Evolutionary conservation across 2,329 filamentous ascomycete genomes (phyloP).

Genomic region (Fusarium torreyae): DNA sequence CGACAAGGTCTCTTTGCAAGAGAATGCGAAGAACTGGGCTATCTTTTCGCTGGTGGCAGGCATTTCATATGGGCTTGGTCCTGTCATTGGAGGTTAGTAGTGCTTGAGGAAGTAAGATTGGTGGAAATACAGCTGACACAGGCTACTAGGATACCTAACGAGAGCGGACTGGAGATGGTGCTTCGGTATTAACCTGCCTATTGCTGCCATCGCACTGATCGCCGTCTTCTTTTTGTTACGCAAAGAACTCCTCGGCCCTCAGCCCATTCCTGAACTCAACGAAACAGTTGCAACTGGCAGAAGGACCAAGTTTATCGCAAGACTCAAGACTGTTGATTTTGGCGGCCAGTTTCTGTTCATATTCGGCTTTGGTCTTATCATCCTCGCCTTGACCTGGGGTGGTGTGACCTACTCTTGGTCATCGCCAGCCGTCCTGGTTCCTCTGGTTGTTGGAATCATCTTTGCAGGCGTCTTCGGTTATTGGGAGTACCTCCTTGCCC

Average conservation of each 20-base stretch:
- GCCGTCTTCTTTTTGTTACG: conserved; percentile 70
- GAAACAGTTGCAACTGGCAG: conserved; percentile 55
- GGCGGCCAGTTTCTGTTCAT: conserved; percentile 72
- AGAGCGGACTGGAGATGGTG: conserved; percentile 75
- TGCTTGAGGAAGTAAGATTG: no score
- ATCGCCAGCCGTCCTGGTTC: conserved; percentile 63
- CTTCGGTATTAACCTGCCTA: conserved; percentile 75
- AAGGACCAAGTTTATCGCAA: conserved; percentile 56
- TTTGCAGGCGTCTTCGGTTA: conserved; percentile 61
- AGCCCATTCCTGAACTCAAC: conserved; percentile 63
- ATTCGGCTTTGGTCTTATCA: conserved; percentile 66
- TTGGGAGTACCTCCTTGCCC: conserved; percentile 69
- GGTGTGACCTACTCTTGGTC: conserved; percentile 68
- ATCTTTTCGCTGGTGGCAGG: conserved; percentile 73
- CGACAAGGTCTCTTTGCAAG: conserved; percentile 73
- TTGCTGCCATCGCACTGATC: conserved; percentile 66
- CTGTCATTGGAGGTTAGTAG: conserved; percentile 68
- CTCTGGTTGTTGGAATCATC: conserved; percentile 63
- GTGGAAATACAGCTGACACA: conserved; percentile 14
- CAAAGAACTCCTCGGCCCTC: conserved; percentile 70
- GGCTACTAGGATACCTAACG: conserved; percentile 62
- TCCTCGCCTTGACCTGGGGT: conserved; percentile 70
- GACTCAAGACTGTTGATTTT: conserved; percentile 69
- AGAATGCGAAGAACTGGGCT: conserved; percentile 75
- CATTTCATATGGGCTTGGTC: conserved; percentile 72